A percentile compares a stretch with the other conserved stretches of the same genome.
These are phyloP conservation scores for Pistacia atlantica DNA, from an alignment of 345 rosid genomes.

Conservation along the genomic window DNA sequence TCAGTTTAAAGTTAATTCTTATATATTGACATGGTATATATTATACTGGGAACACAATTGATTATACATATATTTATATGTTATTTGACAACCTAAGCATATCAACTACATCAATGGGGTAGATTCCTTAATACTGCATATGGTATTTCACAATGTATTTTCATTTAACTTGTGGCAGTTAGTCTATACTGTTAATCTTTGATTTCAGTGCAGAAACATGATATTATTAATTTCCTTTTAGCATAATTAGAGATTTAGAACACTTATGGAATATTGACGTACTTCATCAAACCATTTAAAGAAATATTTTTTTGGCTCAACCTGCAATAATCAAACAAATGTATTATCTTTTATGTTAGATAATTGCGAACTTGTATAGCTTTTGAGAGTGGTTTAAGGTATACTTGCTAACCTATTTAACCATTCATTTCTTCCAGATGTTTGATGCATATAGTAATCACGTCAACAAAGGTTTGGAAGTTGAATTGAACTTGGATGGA, in stretches of 20 bases:
- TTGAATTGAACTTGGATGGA: constrained; percentile 47
- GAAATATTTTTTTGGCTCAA: background rate
- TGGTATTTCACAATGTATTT: background rate
- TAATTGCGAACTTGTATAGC: background rate
- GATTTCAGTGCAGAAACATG: no score
- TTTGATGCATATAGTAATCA: constrained; percentile 62
- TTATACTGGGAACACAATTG: background rate
- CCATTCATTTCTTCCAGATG: constrained; percentile 35
- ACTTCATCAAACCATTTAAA: background rate
- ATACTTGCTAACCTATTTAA: constrained; percentile 8
- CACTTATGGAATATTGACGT: background rate
- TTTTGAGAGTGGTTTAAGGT: background rate
- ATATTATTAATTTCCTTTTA: no score
- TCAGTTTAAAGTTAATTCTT: background rate
- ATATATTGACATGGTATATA: background rate
- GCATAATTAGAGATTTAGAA: background rate
- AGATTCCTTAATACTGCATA: background rate
- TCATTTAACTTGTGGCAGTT: background rate
- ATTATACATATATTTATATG: no score
- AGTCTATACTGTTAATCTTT: background rate
- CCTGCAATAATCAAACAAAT: background rate
- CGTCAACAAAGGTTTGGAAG: constrained; percentile 41
- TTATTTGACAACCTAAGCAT: background rate
- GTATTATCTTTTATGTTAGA: background rate
- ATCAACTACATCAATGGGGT: background rate